Evolutionary conservation across 1,284 basidiomycete genomes (phyloP).

Genomic region (Kalmanozyma brasiliensis): DNA sequence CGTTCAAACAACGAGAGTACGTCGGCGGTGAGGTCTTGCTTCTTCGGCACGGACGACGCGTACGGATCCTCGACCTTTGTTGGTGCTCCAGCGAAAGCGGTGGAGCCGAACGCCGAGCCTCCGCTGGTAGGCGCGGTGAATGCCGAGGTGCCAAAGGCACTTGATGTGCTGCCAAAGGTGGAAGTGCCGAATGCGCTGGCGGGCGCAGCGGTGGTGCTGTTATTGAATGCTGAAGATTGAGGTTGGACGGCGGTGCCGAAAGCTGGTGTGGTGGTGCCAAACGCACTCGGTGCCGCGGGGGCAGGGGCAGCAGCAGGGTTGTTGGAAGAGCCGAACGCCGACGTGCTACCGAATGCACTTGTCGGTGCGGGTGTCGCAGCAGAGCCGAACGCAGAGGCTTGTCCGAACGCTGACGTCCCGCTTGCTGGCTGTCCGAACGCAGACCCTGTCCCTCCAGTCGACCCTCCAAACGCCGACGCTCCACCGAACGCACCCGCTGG

Average conservation of each 20-base stretch:
- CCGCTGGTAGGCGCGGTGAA: conserved; percentile 2
- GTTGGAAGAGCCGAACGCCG: conserved; percentile 17
- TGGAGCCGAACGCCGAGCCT: not conserved
- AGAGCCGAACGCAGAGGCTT: conserved; percentile 11
- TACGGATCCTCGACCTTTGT: conserved; percentile 24
- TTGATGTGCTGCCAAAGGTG: not conserved
- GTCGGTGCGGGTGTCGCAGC: conserved; percentile 7
- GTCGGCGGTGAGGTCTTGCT: conserved; percentile 23
- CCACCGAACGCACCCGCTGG: conserved; percentile 11
- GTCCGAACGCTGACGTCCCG: conserved; percentile 8
- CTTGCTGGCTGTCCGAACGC: conserved; percentile 15
- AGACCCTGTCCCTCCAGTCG: not conserved
- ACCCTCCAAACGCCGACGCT: no score
- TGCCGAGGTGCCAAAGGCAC: conserved; percentile 4
- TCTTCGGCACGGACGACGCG: conserved; percentile 15
- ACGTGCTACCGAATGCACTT: conserved; percentile 20
- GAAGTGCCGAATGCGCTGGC: conserved; percentile 4
- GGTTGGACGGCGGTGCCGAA: conserved; percentile 1
- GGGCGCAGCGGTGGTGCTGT: not conserved
- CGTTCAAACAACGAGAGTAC: conserved; percentile 25
- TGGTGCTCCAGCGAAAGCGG: not conserved
- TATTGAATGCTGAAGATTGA: conserved; percentile 20
- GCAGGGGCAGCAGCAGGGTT: not conserved
- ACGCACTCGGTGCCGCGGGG: no score
- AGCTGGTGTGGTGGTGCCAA: conserved; percentile 9